A percentile compares a stretch with the other conserved stretches of the same genome.
phyloP scores from a whole-genome alignment of 768 basidiomycete species.

The Porphyrellus cyaneotinctus region DNA sequence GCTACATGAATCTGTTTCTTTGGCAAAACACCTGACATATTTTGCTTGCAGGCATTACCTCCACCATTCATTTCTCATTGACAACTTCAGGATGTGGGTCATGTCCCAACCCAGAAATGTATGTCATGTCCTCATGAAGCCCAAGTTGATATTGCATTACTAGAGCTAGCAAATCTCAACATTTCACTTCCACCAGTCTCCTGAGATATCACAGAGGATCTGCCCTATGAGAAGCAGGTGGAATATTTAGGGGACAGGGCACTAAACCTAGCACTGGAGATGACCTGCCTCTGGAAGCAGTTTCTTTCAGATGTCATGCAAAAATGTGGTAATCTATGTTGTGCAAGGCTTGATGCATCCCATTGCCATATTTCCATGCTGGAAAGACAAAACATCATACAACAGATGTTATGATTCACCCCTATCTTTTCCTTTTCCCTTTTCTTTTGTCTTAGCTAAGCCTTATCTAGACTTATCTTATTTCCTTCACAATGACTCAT shows the following conservation, averaged over 20 bases:
- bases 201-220: not conserved
- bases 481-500: no score
- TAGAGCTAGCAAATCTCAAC: not conserved
- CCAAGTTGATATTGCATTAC: not conserved
- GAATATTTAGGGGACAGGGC: not conserved
- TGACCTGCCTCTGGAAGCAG: not conserved
- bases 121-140: not conserved
- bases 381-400: not conserved
- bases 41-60: not conserved
- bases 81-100: not conserved
- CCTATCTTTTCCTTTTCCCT: no score
- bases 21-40: not conserved
- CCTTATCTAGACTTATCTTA: no score
- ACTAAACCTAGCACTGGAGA: not conserved
- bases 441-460: no score
- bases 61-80: not conserved
- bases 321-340: slow-evolving; percentile 3
- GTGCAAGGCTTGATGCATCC: not conserved
- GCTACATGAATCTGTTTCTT: slow-evolving; percentile 1
- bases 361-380: slow-evolving; percentile 1
- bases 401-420: no score
- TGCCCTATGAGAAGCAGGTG: slow-evolving; percentile 2
- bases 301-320: not conserved
- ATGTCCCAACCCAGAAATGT: not conserved
- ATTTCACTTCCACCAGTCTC: not conserved